Evolutionary conservation across 805 yeast species (phyloP).

Genomic region (Yamadazyma takamatsuzukensis): DNA sequence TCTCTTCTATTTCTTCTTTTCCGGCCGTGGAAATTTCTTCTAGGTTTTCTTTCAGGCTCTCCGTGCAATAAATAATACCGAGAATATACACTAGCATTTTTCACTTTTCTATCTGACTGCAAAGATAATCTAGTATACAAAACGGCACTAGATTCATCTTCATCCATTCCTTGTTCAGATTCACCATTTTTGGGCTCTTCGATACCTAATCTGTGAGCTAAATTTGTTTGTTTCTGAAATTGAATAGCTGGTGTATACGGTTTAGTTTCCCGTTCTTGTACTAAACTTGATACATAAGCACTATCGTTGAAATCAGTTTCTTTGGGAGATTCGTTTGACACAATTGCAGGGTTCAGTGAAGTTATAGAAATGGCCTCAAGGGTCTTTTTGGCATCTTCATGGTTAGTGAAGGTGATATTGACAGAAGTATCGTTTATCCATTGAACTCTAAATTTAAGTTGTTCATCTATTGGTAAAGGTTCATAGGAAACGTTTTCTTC

Average conservation of each 20-base stretch:
- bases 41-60: conserved; percentile 53
- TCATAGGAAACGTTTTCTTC: conserved; percentile 15
- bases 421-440: conserved; percentile 67
- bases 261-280: conserved; percentile 39
- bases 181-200: conserved; percentile 3
- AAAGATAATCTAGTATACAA: conserved; percentile 49
- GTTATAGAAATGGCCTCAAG: conserved; percentile 30
- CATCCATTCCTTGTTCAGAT: conserved; percentile 32
- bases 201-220: conserved; percentile 26
- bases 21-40: conserved; percentile 5
- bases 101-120: conserved; percentile 52
- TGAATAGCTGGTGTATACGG: conserved; percentile 35
- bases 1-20: conserved; percentile 3
- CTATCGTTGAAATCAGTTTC: conserved; percentile 9
- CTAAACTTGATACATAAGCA: conserved; percentile 19
- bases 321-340: conserved; percentile 7
- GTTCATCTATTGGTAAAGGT: conserved; percentile 22
- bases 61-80: conserved; percentile 68
- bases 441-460: conserved; percentile 44
- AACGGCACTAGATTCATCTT: conserved; percentile 33
- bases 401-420: conserved; percentile 50
- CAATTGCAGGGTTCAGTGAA: conserved; percentile 12
- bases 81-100: conserved; percentile 54
- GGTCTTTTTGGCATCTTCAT: conserved; percentile 37
- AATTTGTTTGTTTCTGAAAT: conserved; percentile 28